Evolutionary conservation across 2,329 filamentous ascomycete genomes (phyloP).

Genomic region (Talaromyces verruculosus): DNA sequence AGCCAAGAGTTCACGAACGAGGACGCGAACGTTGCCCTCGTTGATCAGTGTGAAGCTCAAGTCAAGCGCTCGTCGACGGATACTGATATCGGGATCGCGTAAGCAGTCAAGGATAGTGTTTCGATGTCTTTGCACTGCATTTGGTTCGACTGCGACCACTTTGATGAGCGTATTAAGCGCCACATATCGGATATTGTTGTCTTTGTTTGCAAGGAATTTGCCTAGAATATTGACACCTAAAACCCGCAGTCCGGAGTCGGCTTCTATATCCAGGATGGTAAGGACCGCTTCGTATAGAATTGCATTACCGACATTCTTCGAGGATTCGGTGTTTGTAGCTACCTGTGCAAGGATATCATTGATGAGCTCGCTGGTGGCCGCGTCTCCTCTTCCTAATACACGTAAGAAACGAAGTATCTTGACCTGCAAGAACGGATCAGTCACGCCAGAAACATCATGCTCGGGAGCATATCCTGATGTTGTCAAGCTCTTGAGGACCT

Average conservation of each 20-base stretch:
- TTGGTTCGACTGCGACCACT: constrained; percentile 95
- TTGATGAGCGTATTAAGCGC: constrained; percentile 96
- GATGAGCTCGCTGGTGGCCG: constrained; percentile 89
- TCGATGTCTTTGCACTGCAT: constrained; percentile 92
- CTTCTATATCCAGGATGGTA: constrained; percentile 96
- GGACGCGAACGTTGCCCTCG: constrained; percentile 88
- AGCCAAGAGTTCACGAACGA: constrained; percentile 88
- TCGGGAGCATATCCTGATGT: constrained; percentile 96
- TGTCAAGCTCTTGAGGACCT: constrained; percentile 86
- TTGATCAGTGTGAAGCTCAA: constrained; percentile 98
- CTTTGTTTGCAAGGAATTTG: constrained; percentile 96
- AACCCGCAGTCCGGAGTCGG: constrained; percentile 89
- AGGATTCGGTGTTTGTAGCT: constrained; percentile 95
- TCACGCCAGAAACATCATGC: constrained; percentile 97
- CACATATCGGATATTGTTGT: constrained; percentile 99
- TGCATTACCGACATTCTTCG: constrained; percentile 97
- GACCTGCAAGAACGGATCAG: constrained; percentile 95
- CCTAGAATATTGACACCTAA: constrained; percentile 97
- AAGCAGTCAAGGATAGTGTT: constrained; percentile 97
- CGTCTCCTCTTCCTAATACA: constrained; percentile 82
- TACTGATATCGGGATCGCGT: constrained; percentile 96
- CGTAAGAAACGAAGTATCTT: constrained; percentile 87
- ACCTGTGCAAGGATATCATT: constrained; percentile 98
- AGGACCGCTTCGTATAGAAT: constrained; percentile 97
- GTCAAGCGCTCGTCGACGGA: constrained; percentile 89